These are phyloP conservation scores for Vararia minispora DNA, from an alignment of 768 basidiomycete species.

Conservation along the genomic window DNA sequence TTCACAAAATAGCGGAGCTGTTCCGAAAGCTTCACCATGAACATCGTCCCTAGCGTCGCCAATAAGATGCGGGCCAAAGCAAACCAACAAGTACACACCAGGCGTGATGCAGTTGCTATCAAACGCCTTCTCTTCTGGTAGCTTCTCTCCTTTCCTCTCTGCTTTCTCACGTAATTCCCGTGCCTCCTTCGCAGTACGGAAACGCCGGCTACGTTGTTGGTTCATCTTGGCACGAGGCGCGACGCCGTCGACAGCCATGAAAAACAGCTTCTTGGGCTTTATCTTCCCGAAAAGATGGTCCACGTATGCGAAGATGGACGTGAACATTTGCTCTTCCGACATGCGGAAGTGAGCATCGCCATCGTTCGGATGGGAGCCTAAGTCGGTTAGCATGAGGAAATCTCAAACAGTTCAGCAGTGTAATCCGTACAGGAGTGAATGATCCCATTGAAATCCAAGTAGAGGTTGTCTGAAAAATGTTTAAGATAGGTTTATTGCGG, in stretches of 20 bases:
- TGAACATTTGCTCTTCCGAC: slow-evolving; percentile 95
- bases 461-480: slow-evolving; percentile 59
- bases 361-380: slow-evolving; percentile 93
- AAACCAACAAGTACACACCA: slow-evolving; percentile 39
- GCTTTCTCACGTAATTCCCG: slow-evolving; percentile 83
- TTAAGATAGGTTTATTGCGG: slow-evolving; percentile 8
- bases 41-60: slow-evolving; percentile 61
- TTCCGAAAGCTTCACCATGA: slow-evolving; percentile 87
- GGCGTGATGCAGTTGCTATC: slow-evolving; percentile 99
- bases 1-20: slow-evolving; percentile 95
- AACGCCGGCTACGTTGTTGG: slow-evolving; percentile 89
- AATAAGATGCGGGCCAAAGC: not conserved
- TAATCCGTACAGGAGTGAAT: slow-evolving; percentile 76
- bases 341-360: slow-evolving; percentile 92
- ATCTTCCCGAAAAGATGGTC: slow-evolving; percentile 96
- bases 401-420: too few species aligned
- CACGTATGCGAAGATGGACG: slow-evolving; percentile 93
- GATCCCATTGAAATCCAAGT: slow-evolving; percentile 91
- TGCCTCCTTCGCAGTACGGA: slow-evolving; percentile 89
- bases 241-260: slow-evolving; percentile 98
- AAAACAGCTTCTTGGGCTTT: slow-evolving; percentile 94
- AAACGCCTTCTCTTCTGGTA: slow-evolving; percentile 92
- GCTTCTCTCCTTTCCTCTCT: slow-evolving; percentile 74
- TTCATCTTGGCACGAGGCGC: slow-evolving; percentile 99
- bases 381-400: slow-evolving; percentile 3